These are phyloP conservation scores for Onygenales sp. DNA, from an alignment of 2,329 filamentous ascomycete genomes.

Conservation along the genomic window DNA sequence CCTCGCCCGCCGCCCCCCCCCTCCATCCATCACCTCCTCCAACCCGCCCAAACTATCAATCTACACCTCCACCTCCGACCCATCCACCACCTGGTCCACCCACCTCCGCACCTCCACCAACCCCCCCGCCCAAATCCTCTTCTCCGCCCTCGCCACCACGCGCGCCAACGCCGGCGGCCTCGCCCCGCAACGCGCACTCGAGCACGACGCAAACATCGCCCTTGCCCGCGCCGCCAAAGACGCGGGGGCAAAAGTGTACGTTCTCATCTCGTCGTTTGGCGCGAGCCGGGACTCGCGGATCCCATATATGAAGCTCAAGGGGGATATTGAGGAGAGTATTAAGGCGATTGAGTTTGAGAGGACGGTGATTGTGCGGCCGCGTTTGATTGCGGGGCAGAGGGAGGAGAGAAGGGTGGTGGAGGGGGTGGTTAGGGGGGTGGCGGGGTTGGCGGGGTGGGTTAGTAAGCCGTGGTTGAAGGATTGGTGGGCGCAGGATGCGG, in stretches of 20 bases:
- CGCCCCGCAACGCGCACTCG: conserved; percentile 75
- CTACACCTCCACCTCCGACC: conserved; percentile 55
- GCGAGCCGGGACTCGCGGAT: conserved; percentile 46
- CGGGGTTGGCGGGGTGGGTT: conserved; percentile 47
- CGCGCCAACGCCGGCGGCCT: conserved; percentile 64
- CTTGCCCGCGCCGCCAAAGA: conserved; percentile 66
- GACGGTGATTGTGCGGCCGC: conserved; percentile 65
- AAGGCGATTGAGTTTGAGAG: conserved; percentile 65
- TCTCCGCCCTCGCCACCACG: conserved; percentile 75
- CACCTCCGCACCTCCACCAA: conserved; percentile 49
- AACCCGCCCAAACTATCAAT: conserved; percentile 57
- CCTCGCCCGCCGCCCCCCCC: conserved; percentile 35
- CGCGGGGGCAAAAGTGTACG: conserved; percentile 62
- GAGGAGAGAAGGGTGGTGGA: conserved; percentile 53
- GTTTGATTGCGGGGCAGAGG: conserved; percentile 63
- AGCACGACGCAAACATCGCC: conserved; percentile 75
- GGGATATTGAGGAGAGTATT: conserved; percentile 72
- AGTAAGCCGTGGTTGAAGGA: conserved; percentile 49
- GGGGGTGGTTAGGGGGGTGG: conserved; percentile 45
- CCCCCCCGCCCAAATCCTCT: conserved; percentile 50
- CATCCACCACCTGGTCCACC: conserved; percentile 51
- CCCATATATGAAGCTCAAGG: conserved; percentile 65
- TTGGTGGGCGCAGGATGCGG: conserved; percentile 56
- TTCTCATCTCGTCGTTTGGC: conserved; percentile 58
- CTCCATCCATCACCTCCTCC: conserved; percentile 38